These are phyloP conservation scores for Paecilomyces niveus DNA, from an alignment of 2,329 filamentous ascomycete genomes.

Conservation along the genomic window DNA sequence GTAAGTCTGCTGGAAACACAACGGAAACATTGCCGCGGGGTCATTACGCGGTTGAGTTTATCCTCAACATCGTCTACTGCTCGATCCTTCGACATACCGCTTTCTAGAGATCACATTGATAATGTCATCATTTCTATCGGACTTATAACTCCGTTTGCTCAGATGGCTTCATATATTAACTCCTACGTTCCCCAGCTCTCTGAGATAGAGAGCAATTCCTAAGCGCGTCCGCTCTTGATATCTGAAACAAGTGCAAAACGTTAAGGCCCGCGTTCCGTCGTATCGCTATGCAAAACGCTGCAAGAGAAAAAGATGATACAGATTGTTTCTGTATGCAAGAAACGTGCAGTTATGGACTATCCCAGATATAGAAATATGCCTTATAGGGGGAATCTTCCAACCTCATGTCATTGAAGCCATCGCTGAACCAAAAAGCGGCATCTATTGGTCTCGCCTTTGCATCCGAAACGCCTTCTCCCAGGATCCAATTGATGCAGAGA, in stretches of 20 bases:
- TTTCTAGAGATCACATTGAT: neutral
- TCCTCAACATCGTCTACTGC: neutral
- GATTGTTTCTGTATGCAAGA: neutral
- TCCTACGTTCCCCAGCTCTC: neutral
- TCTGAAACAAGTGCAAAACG: neutral
- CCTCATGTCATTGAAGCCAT: neutral
- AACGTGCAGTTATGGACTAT: neutral
- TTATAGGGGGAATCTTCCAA: neutral
- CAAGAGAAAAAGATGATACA: neutral
- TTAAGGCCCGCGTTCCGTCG: neutral
- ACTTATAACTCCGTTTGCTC: neutral
- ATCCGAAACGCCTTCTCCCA: conserved; percentile 19
- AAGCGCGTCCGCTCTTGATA: neutral
- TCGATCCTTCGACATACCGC: neutral
- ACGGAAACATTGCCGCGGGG: neutral
- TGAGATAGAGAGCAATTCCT: neutral
- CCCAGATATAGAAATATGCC: neutral
- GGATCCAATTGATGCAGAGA: conserved; percentile 12
- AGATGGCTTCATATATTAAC: neutral
- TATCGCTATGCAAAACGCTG: neutral
- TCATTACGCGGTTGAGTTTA: neutral
- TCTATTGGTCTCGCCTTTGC: neutral
- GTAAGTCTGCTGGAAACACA: neutral
- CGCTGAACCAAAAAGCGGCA: neutral
- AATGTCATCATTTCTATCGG: neutral